A percentile compares a stretch with the other conserved stretches of the same genome.
Evolutionary conservation across 2,329 filamentous ascomycete species (phyloP).

Genomic region (Neophaeococcomyces aloes): DNA sequence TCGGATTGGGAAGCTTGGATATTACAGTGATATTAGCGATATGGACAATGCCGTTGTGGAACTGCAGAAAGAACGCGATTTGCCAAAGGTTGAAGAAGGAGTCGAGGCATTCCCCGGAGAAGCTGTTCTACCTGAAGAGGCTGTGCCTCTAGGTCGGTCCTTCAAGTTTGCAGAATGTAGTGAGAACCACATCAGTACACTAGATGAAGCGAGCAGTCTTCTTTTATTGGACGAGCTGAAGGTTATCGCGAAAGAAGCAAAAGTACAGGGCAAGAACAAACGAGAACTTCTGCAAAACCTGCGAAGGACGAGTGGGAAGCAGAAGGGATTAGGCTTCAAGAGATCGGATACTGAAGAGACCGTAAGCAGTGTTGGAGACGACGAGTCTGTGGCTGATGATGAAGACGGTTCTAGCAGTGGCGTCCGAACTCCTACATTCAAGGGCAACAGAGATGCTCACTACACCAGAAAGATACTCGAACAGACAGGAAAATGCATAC

Average conservation of each 20-base stretch:
- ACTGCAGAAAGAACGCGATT: conserved; percentile 48
- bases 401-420: conserved; percentile 32
- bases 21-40: conserved; percentile 73
- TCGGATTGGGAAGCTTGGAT: conserved; percentile 63
- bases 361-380: conserved; percentile 23
- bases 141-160: conserved; percentile 37
- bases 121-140: conserved; percentile 37
- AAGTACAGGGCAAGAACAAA: conserved; percentile 81
- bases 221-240: conserved; percentile 85
- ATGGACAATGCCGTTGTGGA: conserved; percentile 53
- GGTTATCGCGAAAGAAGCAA: conserved; percentile 69
- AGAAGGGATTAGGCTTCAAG: conserved; percentile 63
- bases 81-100: conserved; percentile 39
- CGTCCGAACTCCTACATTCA: conserved; percentile 23
- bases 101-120: conserved; percentile 37
- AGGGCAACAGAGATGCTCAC: conserved; percentile 58
- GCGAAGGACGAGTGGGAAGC: conserved; percentile 60
- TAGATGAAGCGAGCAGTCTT: conserved; percentile 75
- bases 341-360: conserved; percentile 53
- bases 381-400: conserved; percentile 19
- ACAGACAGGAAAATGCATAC: conserved; percentile 71
- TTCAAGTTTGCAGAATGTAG: conserved; percentile 78
- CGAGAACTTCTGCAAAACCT: conserved; percentile 65
- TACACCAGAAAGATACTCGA: conserved; percentile 67
- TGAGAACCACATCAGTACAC: conserved; percentile 57